Evolutionary conservation across 2,329 filamentous ascomycete genomes (phyloP).

Genomic region (Cytospora leucostoma): DNA sequence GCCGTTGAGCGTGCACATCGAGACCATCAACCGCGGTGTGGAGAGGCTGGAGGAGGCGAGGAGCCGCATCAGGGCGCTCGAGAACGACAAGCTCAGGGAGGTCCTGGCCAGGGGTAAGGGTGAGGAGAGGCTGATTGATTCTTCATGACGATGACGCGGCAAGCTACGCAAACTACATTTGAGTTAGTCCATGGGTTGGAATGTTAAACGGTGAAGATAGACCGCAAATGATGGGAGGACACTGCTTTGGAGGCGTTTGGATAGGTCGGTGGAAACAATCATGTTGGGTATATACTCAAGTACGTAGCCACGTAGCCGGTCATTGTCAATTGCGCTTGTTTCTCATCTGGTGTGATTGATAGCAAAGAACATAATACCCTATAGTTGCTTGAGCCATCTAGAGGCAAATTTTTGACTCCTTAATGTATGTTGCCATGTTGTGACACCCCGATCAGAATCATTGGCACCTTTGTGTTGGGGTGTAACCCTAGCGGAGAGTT

Average conservation of each 20-base stretch:
- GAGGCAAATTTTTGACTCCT: no score
- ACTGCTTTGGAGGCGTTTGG: conserved; percentile 11
- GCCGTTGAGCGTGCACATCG: conserved; percentile 72
- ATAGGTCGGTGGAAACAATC: conserved; percentile 1
- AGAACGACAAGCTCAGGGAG: conserved; percentile 59
- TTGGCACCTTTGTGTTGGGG: no score
- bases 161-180: not conserved
- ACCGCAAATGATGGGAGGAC: not conserved
- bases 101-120: conserved; percentile 50
- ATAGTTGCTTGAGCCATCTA: not conserved
- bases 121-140: conserved; percentile 46
- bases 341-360: conserved; percentile 5
- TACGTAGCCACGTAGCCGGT: conserved; percentile 7
- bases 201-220: not conserved
- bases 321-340: conserved; percentile 3
- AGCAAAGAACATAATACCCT: conserved; percentile 15
- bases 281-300: not conserved
- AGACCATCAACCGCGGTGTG: conserved; percentile 71
- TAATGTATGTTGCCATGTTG: no score
- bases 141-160: conserved; percentile 8
- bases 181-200: not conserved
- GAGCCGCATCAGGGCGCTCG: conserved; percentile 57
- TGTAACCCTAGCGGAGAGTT: no score
- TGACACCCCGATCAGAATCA: no score
- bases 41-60: conserved; percentile 69